Percentiles rank a stretch among this genome's conserved stretches.
These are phyloP conservation scores for Ogataea wickerhamii DNA, from an alignment of 805 yeast genomes.

Conservation along the genomic window DNA sequence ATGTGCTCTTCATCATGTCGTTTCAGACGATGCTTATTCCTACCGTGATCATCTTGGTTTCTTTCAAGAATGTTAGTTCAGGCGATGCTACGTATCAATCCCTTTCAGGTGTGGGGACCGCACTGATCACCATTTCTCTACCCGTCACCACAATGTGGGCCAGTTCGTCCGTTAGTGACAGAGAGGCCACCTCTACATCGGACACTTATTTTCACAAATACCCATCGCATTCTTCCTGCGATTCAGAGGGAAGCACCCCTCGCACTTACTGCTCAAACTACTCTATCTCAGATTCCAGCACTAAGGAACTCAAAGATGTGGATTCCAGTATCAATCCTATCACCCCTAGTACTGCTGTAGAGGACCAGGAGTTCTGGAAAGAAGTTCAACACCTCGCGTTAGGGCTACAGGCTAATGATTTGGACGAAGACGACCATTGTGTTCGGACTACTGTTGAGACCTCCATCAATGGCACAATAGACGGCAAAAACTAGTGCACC, in stretches of 20 bases:
- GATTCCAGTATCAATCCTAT: conserved; percentile 10
- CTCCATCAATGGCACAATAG: conserved; percentile 6
- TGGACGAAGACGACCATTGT: conserved; percentile 15
- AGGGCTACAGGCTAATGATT: conserved; percentile 25
- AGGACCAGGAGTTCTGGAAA: conserved; percentile 28
- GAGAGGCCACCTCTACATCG: conserved; percentile 38
- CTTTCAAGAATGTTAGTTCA: conserved; percentile 39
- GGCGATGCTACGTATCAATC: conserved; percentile 33
- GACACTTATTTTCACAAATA: conserved; percentile 23
- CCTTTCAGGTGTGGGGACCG: conserved; percentile 50
- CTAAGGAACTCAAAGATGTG: conserved; percentile 9
- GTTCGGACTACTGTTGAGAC: conserved; percentile 19
- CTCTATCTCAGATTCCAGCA: background rate
- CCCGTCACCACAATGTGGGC: conserved; percentile 94
- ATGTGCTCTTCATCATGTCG: conserved; percentile 75
- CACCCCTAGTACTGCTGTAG: conserved; percentile 19
- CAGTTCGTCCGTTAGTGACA: conserved; percentile 52
- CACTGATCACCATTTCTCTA: conserved; percentile 65
- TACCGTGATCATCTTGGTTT: conserved; percentile 58
- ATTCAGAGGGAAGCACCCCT: conserved; percentile 14
- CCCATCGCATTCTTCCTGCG: conserved; percentile 10
- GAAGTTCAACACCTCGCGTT: conserved; percentile 30
- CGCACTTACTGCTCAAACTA: conserved; percentile 8
- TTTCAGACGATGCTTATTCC: conserved; percentile 82
- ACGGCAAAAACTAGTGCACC: no score